These are phyloP conservation scores for Pichiaceae sp. DNA, from an alignment of 1,139 yeast genomes.

Conservation along the genomic window DNA sequence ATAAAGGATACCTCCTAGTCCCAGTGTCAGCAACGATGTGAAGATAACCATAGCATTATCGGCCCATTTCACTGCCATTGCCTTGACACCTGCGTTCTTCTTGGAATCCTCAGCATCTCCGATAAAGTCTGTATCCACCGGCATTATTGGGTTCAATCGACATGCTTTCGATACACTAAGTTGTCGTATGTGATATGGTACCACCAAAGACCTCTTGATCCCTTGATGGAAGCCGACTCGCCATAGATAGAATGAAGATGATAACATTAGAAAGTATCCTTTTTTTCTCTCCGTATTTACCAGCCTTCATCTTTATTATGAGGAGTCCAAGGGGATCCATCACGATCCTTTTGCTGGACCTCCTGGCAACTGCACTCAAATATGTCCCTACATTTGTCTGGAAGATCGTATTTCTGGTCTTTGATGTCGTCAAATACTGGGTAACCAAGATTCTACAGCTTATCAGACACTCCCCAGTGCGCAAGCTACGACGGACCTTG, in stretches of 20 bases:
- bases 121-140: background rate
- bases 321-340: too few relatives aligned
- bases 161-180: too few relatives aligned
- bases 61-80: constrained; percentile 34
- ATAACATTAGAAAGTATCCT: too few relatives aligned
- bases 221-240: too few relatives aligned
- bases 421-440: constrained; percentile 60
- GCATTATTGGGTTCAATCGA: constrained; percentile 21
- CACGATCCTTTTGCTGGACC: constrained; percentile 7
- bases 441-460: constrained; percentile 23
- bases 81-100: too few relatives aligned
- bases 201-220: too few relatives aligned
- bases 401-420: constrained; percentile 49
- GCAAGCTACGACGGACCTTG: constrained; percentile 31
- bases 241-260: too few relatives aligned
- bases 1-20: constrained; percentile 62
- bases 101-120: background rate
- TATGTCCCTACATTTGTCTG: constrained; percentile 55
- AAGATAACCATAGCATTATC: constrained; percentile 73
- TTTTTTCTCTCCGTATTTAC: too few relatives aligned
- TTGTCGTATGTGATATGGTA: too few relatives aligned
- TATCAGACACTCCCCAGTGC: constrained; percentile 21
- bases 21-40: constrained; percentile 64
- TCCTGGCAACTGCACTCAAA: constrained; percentile 23
- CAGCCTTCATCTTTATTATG: too few relatives aligned